Conservation (phyloP, 2,329 filamentous ascomycete species). For the Colletotrichum paranaense region DNA sequence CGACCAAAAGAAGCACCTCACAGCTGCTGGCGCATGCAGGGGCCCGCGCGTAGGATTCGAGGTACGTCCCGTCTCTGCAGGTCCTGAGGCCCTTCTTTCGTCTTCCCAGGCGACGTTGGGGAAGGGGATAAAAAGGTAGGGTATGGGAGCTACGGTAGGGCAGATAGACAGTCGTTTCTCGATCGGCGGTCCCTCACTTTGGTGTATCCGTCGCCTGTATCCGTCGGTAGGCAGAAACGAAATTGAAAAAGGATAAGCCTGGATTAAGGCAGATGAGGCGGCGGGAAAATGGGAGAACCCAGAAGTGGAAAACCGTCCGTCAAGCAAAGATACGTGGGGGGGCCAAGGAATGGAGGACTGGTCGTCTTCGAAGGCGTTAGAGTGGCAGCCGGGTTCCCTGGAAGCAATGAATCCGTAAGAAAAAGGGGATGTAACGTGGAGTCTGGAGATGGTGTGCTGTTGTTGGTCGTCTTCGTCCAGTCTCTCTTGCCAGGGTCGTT, state of each 20-base stretch:
- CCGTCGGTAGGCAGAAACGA: not conserved
- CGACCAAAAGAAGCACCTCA: not conserved
- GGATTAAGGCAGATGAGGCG: not conserved
- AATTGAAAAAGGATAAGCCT: slow-evolving; percentile 5
- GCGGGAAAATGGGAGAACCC: slow-evolving; percentile 9
- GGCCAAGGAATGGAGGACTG: not conserved
- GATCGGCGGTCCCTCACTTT: not conserved
- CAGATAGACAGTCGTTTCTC: not conserved
- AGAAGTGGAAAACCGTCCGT: not conserved
- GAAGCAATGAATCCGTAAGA: slow-evolving; percentile 21
- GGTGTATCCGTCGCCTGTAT: not conserved
- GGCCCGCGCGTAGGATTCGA: slow-evolving; percentile 1
- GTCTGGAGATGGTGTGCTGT: slow-evolving; percentile 23
- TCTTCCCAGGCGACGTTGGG: not conserved
- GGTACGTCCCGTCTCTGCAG: slow-evolving; percentile 21
- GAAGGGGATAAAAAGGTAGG: not conserved
- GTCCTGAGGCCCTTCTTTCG: not conserved
- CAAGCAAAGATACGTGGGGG: slow-evolving; percentile 9
- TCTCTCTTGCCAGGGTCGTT: not conserved
- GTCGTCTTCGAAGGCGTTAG: slow-evolving; percentile 21
- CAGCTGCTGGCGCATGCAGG: slow-evolving; percentile 13
- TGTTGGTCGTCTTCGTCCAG: not conserved
- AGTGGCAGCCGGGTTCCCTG: slow-evolving; percentile 16
- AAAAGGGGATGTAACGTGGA: slow-evolving; percentile 34
- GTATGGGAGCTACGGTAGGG: not conserved